Base-by-base conservation (phyloP, 768 basidiomycete species). In the Mrakia blollopis region DNA sequence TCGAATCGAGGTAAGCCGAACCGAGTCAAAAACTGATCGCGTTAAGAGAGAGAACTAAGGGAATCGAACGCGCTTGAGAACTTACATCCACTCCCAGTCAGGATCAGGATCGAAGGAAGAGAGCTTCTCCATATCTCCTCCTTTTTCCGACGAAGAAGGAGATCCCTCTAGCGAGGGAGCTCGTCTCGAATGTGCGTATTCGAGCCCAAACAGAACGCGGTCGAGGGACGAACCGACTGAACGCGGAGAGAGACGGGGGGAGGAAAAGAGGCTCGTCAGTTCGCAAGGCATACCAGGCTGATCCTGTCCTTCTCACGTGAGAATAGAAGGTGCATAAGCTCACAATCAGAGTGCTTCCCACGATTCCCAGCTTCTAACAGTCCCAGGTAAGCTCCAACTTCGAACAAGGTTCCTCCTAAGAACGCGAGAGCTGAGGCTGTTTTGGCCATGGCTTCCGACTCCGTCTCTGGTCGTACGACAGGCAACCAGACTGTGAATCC, bases 351-450 rank as follows among this genome's bases (percentile, higher is more conserved):
- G 16, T 69, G 32, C 23, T 78, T 79, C n/a, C 63, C 80, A 73
- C 81, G 52, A 74, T 83, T 81, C 1, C 82, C 61, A 0, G 87
- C 88, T 79, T 89, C 89, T 80, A 87, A 85, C 32, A 89, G 84
- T 68, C 87, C 87, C 32, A 87, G 83, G 39, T 88, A 84, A 0
- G 87, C 85, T 18, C 89, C 89, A 71, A 88, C 74, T 77, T 87
- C 87, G 84, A 90, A 90, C n/a, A 88, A 83, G 3, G 88, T 87
- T 1, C 88, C 89, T 2, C 89, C 89, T 1, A 87, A 77, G 81
- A 87, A 89, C 0, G 87, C 88, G 3, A 86, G 84, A 81, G 87
- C 87, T 14, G 87, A 86, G 3, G 84, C 85, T 9, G 86, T 82
- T 2, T 32, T 60, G 1, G 23, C 30, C 5, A 78, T 21, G 9